Evolutionary conservation across 1,284 basidiomycete genomes (phyloP).

Genomic region (Leccinum pseudoinsigne): DNA sequence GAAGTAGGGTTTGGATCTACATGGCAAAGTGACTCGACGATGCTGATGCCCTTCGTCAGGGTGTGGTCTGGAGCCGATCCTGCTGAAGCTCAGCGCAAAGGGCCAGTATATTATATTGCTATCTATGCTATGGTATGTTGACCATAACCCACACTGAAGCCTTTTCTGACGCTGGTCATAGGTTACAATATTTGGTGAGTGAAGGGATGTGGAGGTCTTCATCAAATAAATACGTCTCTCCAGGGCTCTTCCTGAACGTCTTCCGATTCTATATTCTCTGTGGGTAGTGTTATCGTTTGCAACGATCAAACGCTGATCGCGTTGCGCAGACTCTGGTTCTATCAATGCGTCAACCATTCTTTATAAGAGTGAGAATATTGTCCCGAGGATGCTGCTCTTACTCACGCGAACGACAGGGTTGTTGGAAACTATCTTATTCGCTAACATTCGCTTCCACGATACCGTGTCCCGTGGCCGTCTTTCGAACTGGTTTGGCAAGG

Average conservation of each 20-base stretch:
- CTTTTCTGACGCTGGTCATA: slow-evolving; percentile 21
- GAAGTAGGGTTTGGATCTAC: slow-evolving; percentile 42
- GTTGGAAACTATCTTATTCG: slow-evolving; percentile 85
- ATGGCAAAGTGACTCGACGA: neutral
- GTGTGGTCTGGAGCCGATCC: slow-evolving; percentile 62
- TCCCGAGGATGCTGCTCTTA: neutral
- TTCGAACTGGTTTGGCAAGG: slow-evolving; percentile 87
- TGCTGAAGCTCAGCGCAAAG: slow-evolving; percentile 40
- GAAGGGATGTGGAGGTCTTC: neutral
- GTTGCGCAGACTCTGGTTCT: slow-evolving; percentile 56
- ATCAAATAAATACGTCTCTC: slow-evolving; percentile 7
- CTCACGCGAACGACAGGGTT: slow-evolving; percentile 47
- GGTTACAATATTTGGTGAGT: slow-evolving; percentile 43
- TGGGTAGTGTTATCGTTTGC: slow-evolving; percentile 33
- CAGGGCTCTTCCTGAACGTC: slow-evolving; percentile 65
- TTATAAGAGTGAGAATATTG: slow-evolving; percentile 59
- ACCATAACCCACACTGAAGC: neutral
- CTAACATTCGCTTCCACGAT: slow-evolving; percentile 92
- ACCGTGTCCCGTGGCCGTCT: slow-evolving; percentile 86
- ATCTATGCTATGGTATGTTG: slow-evolving; percentile 68
- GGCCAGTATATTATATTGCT: slow-evolving; percentile 71
- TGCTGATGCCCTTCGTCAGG: slow-evolving; percentile 36
- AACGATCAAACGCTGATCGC: slow-evolving; percentile 11
- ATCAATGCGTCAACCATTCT: slow-evolving; percentile 70
- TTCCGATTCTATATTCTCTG: slow-evolving; percentile 68